Base-by-base conservation (phyloP, 441 rosid genomes). In the Aleurites moluccanus region DNA sequence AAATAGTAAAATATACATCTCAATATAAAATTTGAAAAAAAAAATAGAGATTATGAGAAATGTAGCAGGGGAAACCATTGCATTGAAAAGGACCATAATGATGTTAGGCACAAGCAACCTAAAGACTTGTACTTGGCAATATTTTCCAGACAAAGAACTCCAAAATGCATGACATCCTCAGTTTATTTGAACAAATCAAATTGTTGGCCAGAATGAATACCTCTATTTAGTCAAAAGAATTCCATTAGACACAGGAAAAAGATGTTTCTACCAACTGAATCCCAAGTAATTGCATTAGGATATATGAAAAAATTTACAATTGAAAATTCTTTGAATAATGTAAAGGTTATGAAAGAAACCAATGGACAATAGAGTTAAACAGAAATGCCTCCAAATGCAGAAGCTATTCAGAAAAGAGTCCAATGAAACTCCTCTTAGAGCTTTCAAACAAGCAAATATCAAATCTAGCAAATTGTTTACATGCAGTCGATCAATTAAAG, bases 141-240 rank as follows among this genome's bases (percentile, higher is more conserved):
- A 40, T 28, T 18, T 35, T 56, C 30, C 16, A 33, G 30, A 33
- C 27, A 21, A 16, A n/a, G 42, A 64, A 13, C 21, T 18, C 42
- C 30, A 13, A 23, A 49, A 15, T 16, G 7, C 18, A 44, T 38
- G 11, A 73, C 16, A 30, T 47, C 55, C 33, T 59, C 42, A 10
- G 35, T 15, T 60, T 25, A 4, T 44, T 72, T 15, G 16, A 66
- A 23, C 18, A 33, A 44, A 59, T 8, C 15, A 21, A 28, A 20
- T 72, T 18, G 30, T n/a, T 30, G 45, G 10, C 75, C 45, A 72
- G 57, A 72, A 45, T 20, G 28, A 69, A 45, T 9, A 52, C 18
- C 18, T 30, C 10, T 33, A 10, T 68, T 30, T 15, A 10, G n/a
- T 56, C 50, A 21, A 70, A 70, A 21, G 18, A 70, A 6, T 57